Percentiles rank a stretch among this genome's conserved stretches.
Conservation (phyloP, 2,329 filamentous ascomycete species). For the Penicillium sp. region DNA sequence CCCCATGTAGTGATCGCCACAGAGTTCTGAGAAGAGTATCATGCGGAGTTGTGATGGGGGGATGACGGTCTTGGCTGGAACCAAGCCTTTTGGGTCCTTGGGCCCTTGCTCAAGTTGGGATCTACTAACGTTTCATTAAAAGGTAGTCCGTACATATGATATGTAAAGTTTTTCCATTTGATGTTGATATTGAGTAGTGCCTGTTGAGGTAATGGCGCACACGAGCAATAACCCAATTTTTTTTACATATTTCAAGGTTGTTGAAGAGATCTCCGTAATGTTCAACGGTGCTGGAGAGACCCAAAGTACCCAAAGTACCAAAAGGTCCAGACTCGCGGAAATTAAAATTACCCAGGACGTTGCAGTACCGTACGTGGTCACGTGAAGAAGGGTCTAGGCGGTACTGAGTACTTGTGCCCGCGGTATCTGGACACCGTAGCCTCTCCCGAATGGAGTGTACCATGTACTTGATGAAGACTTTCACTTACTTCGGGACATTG, state of each 20-base stretch:
- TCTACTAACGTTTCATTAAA: background rate
- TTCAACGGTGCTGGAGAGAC: background rate
- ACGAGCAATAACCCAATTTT: no score
- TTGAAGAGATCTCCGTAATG: background rate
- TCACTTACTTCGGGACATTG: background rate
- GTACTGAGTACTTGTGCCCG: background rate
- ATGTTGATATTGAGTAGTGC: no score
- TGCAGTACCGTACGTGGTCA: background rate
- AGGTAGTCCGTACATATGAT: background rate
- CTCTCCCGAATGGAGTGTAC: background rate
- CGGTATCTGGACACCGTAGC: background rate
- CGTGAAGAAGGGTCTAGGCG: background rate
- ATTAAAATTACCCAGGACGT: background rate
- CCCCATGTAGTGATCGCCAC: slow-evolving; percentile 4
- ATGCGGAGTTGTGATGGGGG: slow-evolving; percentile 4
- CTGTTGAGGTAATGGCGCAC: no score
- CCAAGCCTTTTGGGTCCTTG: slow-evolving; percentile 8
- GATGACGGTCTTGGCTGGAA: slow-evolving; percentile 9
- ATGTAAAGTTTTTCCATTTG: background rate
- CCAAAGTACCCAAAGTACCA: no score
- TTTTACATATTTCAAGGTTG: no score
- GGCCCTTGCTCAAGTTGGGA: slow-evolving; percentile 3
- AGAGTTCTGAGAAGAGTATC: background rate
- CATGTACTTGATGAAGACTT: background rate
- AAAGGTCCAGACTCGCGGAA: no score